Percentiles rank a stretch among this genome's conserved stretches.
Evolutionary conservation across 106 monocot species (phyloP).

Genomic region (Acorus calamus): DNA sequence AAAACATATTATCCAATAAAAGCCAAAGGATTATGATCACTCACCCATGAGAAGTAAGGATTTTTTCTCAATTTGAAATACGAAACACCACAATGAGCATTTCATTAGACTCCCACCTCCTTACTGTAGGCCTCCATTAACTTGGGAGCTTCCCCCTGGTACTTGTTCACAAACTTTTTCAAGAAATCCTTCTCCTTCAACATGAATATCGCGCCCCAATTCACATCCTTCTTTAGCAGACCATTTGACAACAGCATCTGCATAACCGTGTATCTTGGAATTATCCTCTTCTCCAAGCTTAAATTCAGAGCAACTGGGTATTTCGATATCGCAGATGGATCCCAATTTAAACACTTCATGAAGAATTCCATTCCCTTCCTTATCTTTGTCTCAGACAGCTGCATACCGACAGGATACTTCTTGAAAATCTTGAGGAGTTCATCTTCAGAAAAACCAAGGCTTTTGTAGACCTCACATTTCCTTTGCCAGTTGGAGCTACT

Average conservation of each 20-base stretch:
- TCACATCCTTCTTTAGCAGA: neutral
- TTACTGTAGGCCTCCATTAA: constrained; percentile 1
- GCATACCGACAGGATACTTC: neutral
- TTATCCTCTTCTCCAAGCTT: constrained; percentile 14
- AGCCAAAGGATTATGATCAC: no score
- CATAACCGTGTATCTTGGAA: constrained; percentile 3
- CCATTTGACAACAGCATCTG: constrained; percentile 10
- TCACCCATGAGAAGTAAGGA: no score
- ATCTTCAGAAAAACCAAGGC: constrained; percentile 2
- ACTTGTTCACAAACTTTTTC: constrained; percentile 7
- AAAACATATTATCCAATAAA: no score
- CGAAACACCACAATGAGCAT: no score
- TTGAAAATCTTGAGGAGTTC: neutral
- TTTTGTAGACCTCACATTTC: neutral
- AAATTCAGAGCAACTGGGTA: neutral
- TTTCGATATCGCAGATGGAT: neutral
- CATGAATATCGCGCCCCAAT: neutral
- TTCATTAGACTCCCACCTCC: no score
- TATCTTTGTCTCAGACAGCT: constrained; percentile 1
- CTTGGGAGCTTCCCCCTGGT: constrained; percentile 7
- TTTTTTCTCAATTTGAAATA: no score
- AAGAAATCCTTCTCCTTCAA: constrained; percentile 5
- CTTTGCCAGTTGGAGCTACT: neutral
- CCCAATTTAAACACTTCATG: neutral
- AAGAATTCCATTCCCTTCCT: neutral